Evolutionary conservation across 2,329 filamentous ascomycete genomes (phyloP), one percentile per base, ranked within the genome.

Genomic region (Cryphonectria naterciae): DNA sequence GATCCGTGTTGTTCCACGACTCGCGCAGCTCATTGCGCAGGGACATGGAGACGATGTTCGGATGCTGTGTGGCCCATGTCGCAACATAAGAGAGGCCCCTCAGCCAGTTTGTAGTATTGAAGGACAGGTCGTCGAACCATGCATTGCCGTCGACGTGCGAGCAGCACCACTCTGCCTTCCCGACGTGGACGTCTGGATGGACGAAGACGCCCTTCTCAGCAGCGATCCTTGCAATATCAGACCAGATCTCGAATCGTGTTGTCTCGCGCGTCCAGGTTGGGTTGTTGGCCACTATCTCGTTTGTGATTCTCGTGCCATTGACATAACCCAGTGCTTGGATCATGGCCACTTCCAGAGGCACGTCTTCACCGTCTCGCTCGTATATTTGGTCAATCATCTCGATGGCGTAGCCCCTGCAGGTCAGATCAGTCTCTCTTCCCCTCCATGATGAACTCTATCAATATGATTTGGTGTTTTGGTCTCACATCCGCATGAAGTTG

Each of bases 61-160:
- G 77, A 75, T 84, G 83, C 17, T 75, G 73, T 56, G 79, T 76
- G 13, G 81, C 81, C 81, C 84, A 84, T 25, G 78, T 73, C 70
- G 75, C 83, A 77, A 90, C 87, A 75, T 85, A 87, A 1, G 80
- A 78, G 46, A 88, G 81, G 1, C 87, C 87, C 28, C 87, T 83
- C 56, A 81, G 82, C 88, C 88, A 90, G 35, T 86, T 85, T 1
- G 78, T 77, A 0, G 84, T 81, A 72, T 86, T 77, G 76, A 90
- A 90, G 74, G 85, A 80, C 8, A 82, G 80, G 76, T 89, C 87
- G 60, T 85, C 85, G 76, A 87, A 87, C 85, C 86, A 88, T 60
- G 82, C 79, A 74, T 86, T 86, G 37, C 85, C 85, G 74, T 88
- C 86, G 0, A 77, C 79, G 68, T 81, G 81, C 39, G 78, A 81